Evolutionary conservation across 2,329 filamentous ascomycete genomes (phyloP).

Genomic region (Berkeleyomyces basicola): DNA sequence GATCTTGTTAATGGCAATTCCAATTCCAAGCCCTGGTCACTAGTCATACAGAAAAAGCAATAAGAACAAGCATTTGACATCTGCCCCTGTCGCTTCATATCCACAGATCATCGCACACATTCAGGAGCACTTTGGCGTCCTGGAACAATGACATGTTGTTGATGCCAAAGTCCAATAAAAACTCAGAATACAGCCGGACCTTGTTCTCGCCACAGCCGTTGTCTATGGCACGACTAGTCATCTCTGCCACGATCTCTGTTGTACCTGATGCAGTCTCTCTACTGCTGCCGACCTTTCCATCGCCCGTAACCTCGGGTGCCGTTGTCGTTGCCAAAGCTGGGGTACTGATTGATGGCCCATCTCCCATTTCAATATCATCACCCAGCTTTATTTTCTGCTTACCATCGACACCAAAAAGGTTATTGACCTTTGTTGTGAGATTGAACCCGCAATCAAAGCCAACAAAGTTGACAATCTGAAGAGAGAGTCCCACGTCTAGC

Average conservation of each 20-base stretch:
- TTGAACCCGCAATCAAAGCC: conserved; percentile 1
- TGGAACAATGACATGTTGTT: conserved; percentile 6
- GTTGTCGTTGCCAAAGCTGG: background rate
- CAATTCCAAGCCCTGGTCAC: no score
- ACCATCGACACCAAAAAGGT: background rate
- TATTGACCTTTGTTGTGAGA: conserved; percentile 1
- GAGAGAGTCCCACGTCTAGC: background rate
- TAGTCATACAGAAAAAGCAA: no score
- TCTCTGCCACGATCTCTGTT: background rate
- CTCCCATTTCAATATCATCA: background rate
- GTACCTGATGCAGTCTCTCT: background rate
- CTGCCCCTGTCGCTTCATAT: background rate
- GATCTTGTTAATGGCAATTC: no score
- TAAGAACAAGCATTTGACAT: no score
- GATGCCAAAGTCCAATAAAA: background rate
- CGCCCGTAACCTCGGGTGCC: no score
- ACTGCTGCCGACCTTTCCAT: no score
- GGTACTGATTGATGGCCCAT: background rate
- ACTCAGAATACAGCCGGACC: conserved; percentile 7
- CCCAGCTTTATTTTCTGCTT: background rate
- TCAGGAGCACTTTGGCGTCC: background rate
- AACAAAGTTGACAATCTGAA: background rate
- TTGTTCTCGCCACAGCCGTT: conserved; percentile 2
- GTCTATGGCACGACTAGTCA: background rate
- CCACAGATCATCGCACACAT: conserved; percentile 7